Conservation (phyloP, 2,329 filamentous ascomycete genomes). For the Aspergillaceae sp. region DNA sequence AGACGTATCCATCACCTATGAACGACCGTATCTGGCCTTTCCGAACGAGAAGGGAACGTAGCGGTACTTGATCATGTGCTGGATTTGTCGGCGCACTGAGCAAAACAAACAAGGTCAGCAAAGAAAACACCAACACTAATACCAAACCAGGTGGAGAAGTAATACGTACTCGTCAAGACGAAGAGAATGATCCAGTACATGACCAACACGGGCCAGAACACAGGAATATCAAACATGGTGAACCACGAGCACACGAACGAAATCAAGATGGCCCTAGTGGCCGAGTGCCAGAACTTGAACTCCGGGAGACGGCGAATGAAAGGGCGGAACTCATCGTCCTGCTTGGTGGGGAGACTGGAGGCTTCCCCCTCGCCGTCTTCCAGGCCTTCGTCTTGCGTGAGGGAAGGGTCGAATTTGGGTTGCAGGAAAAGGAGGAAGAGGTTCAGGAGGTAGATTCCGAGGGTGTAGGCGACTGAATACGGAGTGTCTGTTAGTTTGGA, state of each 20-base stretch:
- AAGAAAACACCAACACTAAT: not conserved
- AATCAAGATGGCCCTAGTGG: slow-evolving; percentile 76
- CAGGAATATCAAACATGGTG: slow-evolving; percentile 86
- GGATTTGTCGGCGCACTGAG: slow-evolving; percentile 93
- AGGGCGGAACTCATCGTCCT: slow-evolving; percentile 94
- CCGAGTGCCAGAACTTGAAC: slow-evolving; percentile 99
- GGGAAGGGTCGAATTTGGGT: slow-evolving; percentile 96
- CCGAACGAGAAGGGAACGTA: slow-evolving; percentile 91
- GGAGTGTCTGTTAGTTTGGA: slow-evolving; percentile 1
- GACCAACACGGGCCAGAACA: slow-evolving; percentile 97
- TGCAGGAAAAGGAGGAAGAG: slow-evolving; percentile 97
- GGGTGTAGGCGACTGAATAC: slow-evolving; percentile 76
- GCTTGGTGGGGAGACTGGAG: slow-evolving; percentile 73
- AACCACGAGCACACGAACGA: slow-evolving; percentile 88
- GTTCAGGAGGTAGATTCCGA: slow-evolving; percentile 98
- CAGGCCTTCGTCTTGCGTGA: slow-evolving; percentile 90
- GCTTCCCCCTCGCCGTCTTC: slow-evolving; percentile 67
- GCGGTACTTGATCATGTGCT: slow-evolving; percentile 99
- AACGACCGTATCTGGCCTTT: slow-evolving; percentile 64
- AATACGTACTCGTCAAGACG: slow-evolving; percentile 75
- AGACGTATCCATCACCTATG: slow-evolving; percentile 10
- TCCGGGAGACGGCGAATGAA: slow-evolving; percentile 94
- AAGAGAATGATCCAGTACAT: slow-evolving; percentile 99
- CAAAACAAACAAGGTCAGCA: slow-evolving; percentile 9
- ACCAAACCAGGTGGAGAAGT: not conserved